Base-by-base conservation (phyloP, 352 stramenopile genomes). In the Albugo laibachii region DNA sequence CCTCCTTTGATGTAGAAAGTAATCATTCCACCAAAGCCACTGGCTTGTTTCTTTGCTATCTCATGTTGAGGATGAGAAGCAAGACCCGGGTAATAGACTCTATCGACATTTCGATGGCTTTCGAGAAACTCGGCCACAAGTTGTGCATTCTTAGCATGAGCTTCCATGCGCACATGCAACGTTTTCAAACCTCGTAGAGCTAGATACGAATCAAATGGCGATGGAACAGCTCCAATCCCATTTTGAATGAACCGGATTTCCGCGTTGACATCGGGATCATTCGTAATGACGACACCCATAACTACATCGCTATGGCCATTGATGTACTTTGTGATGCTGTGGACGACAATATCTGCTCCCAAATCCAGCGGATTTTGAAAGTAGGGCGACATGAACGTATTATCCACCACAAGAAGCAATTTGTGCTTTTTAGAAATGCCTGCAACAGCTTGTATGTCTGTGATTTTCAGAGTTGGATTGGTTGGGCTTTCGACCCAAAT, bases 261-360 rank as follows among this genome's bases (percentile, higher is more conserved):
- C 50, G 80, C 91, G 63, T 95, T 75, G 47, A 96, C 87, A 50
- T 93, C 87, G 49, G 91, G 79, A 54, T 79, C 76, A 58, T 96
- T 93, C 56, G 76, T 88, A 50, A 95, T 66, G 27, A 96, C 79
- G 15, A 92, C 83, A 40, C 91, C 91, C 48, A 89, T 86, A 39
- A 96, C 82, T 8, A 92, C 86, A 50, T 95, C 88, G 55, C 92
- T 95, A 67, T 96, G 88, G 48, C 88, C 88, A 58, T 95, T 92
- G 57, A 96, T 96, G 69, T 94, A 97, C 74, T 97, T 97, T 62
- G 91, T 97, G 54, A 95, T 73, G 51, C 75, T 94, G 65, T 96
- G 88, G 46, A 96, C 73, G 31, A 92, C 85, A 18, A 97, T 68
- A 60, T 97, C 85, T 31, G 77, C 83, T 37, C 91, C 91, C 16